Conservation (phyloP, 306 rosid genomes). For the Corylus avellana region DNA sequence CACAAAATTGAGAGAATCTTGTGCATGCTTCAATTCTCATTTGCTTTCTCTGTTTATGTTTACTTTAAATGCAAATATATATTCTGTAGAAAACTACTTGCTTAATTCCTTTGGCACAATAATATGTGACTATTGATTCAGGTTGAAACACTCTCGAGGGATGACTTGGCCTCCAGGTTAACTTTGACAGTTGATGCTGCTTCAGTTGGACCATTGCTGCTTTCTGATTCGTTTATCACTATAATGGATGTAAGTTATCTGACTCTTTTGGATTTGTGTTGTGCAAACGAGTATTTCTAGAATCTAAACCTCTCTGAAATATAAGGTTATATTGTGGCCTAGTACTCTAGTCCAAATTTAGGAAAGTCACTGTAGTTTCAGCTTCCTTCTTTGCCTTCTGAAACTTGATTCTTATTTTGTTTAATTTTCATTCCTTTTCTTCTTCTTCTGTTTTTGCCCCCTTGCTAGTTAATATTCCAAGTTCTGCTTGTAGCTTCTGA, state of each 20-base stretch:
- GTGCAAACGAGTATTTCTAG: conserved; percentile 11
- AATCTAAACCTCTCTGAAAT: not conserved
- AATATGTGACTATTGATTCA: conserved; percentile 30
- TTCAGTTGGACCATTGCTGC: conserved; percentile 82
- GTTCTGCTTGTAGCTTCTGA: conserved; percentile 14
- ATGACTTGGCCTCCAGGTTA: conserved; percentile 93
- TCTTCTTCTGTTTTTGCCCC: not conserved
- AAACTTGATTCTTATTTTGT: conserved; percentile 7
- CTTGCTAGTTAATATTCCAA: conserved; percentile 2
- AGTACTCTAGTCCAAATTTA: conserved; percentile 9
- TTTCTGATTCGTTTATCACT: conserved; percentile 83
- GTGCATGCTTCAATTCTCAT: not conserved
- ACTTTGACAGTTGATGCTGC: conserved; percentile 85
- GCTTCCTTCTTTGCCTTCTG: not conserved
- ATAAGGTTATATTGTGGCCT: not conserved
- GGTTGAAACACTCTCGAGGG: conserved; percentile 95
- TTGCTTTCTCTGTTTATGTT: not conserved
- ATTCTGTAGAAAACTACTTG: not conserved
- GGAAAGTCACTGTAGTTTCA: not conserved
- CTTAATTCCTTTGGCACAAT: conserved; percentile 4
- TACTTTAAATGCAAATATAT: not conserved
- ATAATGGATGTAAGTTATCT: conserved; percentile 89
- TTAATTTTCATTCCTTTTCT: not conserved
- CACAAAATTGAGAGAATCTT: not conserved
- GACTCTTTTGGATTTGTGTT: conserved; percentile 19